Percentiles rank a stretch among this genome's conserved stretches.
These are phyloP conservation scores for Candida ponderosae DNA, from an alignment of 805 yeast genomes.

Conservation along the genomic window DNA sequence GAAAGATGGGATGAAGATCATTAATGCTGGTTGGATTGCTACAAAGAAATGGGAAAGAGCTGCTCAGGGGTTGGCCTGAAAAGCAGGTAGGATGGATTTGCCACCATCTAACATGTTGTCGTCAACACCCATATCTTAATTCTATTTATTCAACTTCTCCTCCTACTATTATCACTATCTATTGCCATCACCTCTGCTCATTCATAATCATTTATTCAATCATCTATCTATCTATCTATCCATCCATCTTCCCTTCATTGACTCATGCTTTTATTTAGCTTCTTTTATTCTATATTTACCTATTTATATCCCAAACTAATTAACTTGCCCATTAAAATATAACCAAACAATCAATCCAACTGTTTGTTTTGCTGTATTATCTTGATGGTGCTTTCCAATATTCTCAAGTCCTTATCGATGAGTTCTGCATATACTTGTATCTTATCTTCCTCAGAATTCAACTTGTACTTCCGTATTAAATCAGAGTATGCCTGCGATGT, in stretches of 20 bases:
- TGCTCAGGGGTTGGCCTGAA: constrained; percentile 25
- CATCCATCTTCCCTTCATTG: too few species aligned
- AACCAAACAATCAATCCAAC: too few species aligned
- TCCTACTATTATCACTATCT: background rate
- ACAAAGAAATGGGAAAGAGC: constrained; percentile 66
- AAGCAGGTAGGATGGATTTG: background rate
- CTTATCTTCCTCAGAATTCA: constrained; percentile 15
- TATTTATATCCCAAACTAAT: too few species aligned
- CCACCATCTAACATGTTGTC: background rate
- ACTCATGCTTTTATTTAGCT: too few species aligned
- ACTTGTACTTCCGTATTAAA: background rate
- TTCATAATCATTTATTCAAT: too few species aligned
- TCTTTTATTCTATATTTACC: too few species aligned
- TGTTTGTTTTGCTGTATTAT: constrained; percentile 23
- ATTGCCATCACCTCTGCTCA: too few species aligned
- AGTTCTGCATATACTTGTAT: constrained; percentile 56
- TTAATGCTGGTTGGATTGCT: constrained; percentile 81
- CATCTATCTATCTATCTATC: too few species aligned
- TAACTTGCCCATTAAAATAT: too few species aligned
- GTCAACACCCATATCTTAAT: background rate
- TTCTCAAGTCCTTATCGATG: constrained; percentile 64
- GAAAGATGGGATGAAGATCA: constrained; percentile 59
- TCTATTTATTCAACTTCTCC: background rate
- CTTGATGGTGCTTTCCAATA: constrained; percentile 50
- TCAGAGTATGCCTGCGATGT: background rate